phyloP scores from a whole-genome alignment of 441 rosid species.

The Bocquillonia castaneifolia region DNA sequence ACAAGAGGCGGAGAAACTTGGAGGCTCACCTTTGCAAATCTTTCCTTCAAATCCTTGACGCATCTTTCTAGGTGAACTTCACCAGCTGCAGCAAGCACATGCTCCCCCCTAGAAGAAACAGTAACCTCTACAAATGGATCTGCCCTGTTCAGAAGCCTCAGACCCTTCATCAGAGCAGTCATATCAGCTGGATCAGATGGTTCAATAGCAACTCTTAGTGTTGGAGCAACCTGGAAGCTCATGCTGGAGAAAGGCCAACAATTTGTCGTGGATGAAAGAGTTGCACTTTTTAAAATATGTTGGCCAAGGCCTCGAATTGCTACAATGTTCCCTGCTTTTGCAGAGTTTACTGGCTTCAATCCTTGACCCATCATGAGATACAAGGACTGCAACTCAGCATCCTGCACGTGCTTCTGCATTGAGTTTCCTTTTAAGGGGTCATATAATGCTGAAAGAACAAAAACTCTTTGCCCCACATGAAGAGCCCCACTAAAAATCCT shows the following conservation, averaged over 20 bases:
- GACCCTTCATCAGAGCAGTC: conserved; percentile 71
- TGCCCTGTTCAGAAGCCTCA: conserved; percentile 81
- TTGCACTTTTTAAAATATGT: conserved; percentile 85
- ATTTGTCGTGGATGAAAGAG: conserved; percentile 75
- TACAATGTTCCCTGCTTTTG: conserved; percentile 80
- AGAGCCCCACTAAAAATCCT: conserved; percentile 88
- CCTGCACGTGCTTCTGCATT: conserved; percentile 73
- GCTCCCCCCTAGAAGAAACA: conserved; percentile 88
- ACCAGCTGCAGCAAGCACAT: conserved; percentile 91
- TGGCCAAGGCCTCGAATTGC: conserved; percentile 94
- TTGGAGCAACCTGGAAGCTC: conserved; percentile 89
- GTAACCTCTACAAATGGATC: conserved; percentile 93
- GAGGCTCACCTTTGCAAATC: conserved; percentile 79
- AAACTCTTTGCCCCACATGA: conserved; percentile 52
- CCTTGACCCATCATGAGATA: conserved; percentile 99
- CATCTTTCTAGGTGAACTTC: conserved; percentile 95
- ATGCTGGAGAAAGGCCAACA: conserved; percentile 95
- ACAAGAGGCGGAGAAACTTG: conserved; percentile 91
- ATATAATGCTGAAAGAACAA: conserved; percentile 74
- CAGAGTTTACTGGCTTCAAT: conserved; percentile 65
- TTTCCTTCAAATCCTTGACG: conserved; percentile 75
- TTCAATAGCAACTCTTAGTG: conserved; percentile 83
- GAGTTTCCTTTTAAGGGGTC: conserved; percentile 72
- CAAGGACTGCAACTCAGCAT: conserved; percentile 74
- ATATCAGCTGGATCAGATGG: conserved; percentile 88